A percentile compares a stretch with the other conserved stretches of the same genome.
Evolutionary conservation across 176 grass and related monocot genomes (phyloP).

Genomic region (Microstegium vimineum): DNA sequence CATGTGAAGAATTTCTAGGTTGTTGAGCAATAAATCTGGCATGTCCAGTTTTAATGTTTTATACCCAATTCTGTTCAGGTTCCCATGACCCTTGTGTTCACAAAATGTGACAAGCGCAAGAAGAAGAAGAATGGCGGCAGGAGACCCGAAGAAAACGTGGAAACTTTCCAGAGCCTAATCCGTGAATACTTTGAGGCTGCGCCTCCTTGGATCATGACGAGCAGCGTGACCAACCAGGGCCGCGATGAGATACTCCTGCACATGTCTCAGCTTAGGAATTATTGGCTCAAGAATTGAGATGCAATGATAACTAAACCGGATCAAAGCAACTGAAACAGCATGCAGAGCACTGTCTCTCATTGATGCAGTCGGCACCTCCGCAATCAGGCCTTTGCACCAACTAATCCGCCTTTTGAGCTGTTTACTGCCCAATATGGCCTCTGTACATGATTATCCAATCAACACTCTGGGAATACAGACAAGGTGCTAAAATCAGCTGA

Average conservation of each 20-base stretch:
- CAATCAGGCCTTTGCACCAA: conserved; percentile 23
- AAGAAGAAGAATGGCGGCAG: conserved; percentile 94
- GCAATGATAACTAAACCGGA: not conserved
- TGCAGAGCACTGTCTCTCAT: conserved; percentile 8
- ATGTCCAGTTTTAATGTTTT: conserved; percentile 11
- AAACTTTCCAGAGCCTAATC: conserved; percentile 70
- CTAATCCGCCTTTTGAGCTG: conserved; percentile 49
- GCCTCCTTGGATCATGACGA: conserved; percentile 98
- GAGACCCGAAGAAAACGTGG: conserved; percentile 87
- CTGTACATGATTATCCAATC: conserved; percentile 48
- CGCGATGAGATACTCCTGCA: conserved; percentile 95
- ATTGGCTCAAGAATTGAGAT: conserved; percentile 83
- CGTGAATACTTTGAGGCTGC: conserved; percentile 72
- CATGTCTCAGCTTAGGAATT: conserved; percentile 96
- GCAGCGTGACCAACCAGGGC: conserved; percentile 84
- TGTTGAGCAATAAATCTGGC: not conserved
- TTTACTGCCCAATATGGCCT: conserved; percentile 34
- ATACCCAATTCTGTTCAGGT: conserved; percentile 44
- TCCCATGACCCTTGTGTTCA: conserved; percentile 93
- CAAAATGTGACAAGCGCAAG: conserved; percentile 95
- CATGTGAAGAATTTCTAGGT: not conserved
- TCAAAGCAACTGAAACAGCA: conserved; percentile 3
- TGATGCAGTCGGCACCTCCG: conserved; percentile 2
- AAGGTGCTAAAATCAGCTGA: conserved; percentile 31
- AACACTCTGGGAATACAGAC: conserved; percentile 27